Evolutionary conservation across 805 yeast genomes (phyloP).

Genomic region (Wickerhamomyces ciferrii): DNA sequence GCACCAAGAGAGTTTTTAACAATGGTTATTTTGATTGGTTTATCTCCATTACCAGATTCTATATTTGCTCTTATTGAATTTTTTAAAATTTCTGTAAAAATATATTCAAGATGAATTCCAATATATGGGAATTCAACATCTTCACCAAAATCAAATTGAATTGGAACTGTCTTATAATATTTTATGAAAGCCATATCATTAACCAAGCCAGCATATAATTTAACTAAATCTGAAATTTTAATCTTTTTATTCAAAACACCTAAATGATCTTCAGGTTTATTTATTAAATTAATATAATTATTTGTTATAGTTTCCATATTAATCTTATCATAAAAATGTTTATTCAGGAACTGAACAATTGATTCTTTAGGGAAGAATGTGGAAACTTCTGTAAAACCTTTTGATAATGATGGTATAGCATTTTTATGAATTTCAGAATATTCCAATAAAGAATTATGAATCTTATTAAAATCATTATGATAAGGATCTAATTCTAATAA

Average conservation of each 20-base stretch:
- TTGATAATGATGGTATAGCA: constrained; percentile 74
- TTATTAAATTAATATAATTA: constrained; percentile 69
- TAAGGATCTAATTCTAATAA: constrained; percentile 41
- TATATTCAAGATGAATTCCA: constrained; percentile 83
- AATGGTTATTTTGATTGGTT: constrained; percentile 44
- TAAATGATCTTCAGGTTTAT: constrained; percentile 40
- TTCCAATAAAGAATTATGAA: constrained; percentile 47
- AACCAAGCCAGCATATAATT: constrained; percentile 65
- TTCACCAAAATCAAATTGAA: constrained; percentile 51
- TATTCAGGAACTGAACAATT: constrained; percentile 61
- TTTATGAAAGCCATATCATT: constrained; percentile 79
- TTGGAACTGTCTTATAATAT: constrained; percentile 68
- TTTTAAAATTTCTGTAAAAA: constrained; percentile 80
- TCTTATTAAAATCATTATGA: constrained; percentile 41
- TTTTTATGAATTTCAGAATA: constrained; percentile 78
- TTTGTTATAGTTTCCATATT: constrained; percentile 82
- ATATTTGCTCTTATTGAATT: constrained; percentile 86
- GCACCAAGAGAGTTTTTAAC: constrained; percentile 24
- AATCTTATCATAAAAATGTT: constrained; percentile 78
- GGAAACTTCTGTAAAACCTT: constrained; percentile 71
- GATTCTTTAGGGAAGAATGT: constrained; percentile 39
- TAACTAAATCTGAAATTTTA: constrained; percentile 57
- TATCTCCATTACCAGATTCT: constrained; percentile 42
- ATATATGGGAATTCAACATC: constrained; percentile 73
- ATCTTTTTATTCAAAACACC: constrained; percentile 68